Evolutionary conservation across 2,329 filamentous ascomycete species (phyloP).

Genomic region (Samsoniella hepiali): DNA sequence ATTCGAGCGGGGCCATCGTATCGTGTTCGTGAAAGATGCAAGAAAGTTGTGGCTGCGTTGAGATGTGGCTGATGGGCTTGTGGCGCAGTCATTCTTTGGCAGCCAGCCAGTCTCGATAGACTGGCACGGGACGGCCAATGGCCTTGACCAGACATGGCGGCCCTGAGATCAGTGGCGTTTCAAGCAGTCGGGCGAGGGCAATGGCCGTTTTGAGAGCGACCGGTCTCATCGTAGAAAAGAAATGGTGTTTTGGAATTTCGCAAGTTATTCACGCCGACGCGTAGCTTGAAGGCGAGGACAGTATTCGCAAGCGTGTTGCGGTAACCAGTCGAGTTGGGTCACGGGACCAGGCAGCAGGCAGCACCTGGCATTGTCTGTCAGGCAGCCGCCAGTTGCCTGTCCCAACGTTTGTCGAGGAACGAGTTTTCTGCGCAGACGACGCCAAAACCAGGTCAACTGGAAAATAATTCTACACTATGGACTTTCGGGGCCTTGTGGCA

Average conservation of each 20-base stretch:
- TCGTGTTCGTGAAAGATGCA: neutral
- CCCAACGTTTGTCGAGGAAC: neutral
- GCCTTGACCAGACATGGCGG: neutral
- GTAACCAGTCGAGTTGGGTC: neutral
- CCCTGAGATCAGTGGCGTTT: neutral
- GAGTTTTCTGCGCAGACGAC: neutral
- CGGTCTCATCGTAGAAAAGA: neutral
- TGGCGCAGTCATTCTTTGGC: neutral
- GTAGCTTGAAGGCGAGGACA: neutral
- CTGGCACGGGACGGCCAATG: neutral
- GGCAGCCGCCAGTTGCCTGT: neutral
- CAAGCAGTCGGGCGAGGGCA: neutral
- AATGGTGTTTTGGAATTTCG: neutral
- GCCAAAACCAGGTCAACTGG: neutral
- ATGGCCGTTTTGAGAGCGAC: neutral
- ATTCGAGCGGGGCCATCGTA: neutral
- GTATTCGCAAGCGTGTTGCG: neutral
- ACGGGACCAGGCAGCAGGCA: neutral
- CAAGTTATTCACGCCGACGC: neutral
- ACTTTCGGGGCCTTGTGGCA: neutral
- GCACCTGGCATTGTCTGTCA: neutral
- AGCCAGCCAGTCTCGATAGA: neutral
- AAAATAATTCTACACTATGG: neutral
- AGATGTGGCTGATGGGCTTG: neutral
- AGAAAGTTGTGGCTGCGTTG: conserved; percentile 3